Evolutionary conservation across 352 stramenopile genomes (phyloP).

Genomic region (Globisporangium nagaii): DNA sequence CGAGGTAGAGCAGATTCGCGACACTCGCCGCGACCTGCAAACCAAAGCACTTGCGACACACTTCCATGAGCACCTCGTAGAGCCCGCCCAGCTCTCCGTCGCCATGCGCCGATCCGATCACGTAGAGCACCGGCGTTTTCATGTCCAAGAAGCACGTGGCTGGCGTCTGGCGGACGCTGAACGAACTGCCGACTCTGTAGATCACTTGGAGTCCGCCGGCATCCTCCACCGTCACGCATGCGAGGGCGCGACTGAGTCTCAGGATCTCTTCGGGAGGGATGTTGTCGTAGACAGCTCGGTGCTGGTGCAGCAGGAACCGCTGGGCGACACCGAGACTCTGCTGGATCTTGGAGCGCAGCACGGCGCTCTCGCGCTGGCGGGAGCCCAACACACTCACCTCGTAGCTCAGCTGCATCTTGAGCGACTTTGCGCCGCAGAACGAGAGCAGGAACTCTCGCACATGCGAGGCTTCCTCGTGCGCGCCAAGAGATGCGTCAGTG

Average conservation of each 20-base stretch:
- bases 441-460: slow-evolving; percentile 32
- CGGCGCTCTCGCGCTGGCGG: slow-evolving; percentile 17
- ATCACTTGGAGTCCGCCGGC: slow-evolving; percentile 43
- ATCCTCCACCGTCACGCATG: slow-evolving; percentile 35
- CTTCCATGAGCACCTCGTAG: slow-evolving; percentile 51
- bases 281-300: slow-evolving; percentile 31
- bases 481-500: slow-evolving; percentile 6
- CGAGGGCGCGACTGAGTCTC: slow-evolving; percentile 20
- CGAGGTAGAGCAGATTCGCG: slow-evolving; percentile 69
- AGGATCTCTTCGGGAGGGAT: slow-evolving; percentile 29
- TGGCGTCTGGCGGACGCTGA: slow-evolving; percentile 26
- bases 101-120: slow-evolving; percentile 19
- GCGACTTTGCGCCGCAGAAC: slow-evolving; percentile 46
- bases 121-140: slow-evolving; percentile 24
- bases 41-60: slow-evolving; percentile 53
- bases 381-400: slow-evolving; percentile 47
- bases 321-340: slow-evolving; percentile 36
- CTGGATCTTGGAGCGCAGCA: slow-evolving; percentile 19
- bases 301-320: slow-evolving; percentile 45
- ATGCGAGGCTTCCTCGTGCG: slow-evolving; percentile 3
- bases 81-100: slow-evolving; percentile 29
- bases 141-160: slow-evolving; percentile 44
- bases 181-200: slow-evolving; percentile 36
- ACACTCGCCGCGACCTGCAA: slow-evolving; percentile 35
- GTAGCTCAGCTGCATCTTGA: slow-evolving; percentile 36